phyloP scores from a whole-genome alignment of 345 rosid genomes.

The Euphorbia lathyris region DNA sequence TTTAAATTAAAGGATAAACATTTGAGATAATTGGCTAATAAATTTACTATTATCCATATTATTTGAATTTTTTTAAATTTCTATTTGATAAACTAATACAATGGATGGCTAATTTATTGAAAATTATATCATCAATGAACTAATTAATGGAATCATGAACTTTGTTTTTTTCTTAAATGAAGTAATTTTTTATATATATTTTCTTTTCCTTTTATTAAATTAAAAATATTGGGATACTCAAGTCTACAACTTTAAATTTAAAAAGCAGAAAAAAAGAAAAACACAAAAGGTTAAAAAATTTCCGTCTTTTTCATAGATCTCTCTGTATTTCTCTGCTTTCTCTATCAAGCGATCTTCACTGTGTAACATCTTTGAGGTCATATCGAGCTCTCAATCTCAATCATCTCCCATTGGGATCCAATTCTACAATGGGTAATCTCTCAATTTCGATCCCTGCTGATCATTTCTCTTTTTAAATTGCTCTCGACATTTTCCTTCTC shows the following conservation, averaged over 20 bases:
- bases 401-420: conserved; percentile 13
- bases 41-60: too few species aligned
- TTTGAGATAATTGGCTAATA: too few species aligned
- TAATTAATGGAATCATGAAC: too few species aligned
- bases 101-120: too few species aligned
- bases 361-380: neutral
- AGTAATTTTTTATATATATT: too few species aligned
- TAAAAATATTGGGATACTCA: neutral
- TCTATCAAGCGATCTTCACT: conserved; percentile 11
- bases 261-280: neutral
- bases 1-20: too few species aligned
- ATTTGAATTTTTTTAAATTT: too few species aligned
- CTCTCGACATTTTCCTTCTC: neutral
- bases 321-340: conserved; percentile 5
- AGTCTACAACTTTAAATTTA: conserved; percentile 1
- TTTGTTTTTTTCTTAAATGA: too few species aligned
- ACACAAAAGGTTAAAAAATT: neutral
- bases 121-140: too few species aligned
- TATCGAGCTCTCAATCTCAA: conserved; percentile 9
- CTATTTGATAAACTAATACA: too few species aligned
- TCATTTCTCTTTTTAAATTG: conserved; percentile 1
- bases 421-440: conserved; percentile 23
- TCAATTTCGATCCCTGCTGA: conserved; percentile 17
- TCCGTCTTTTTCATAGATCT: conserved; percentile 9
- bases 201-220: neutral